Percentiles rank a stretch among this genome's conserved stretches.
Conservation (phyloP, 1,284 basidiomycete species). For the Fomitopsis schrenkii region DNA sequence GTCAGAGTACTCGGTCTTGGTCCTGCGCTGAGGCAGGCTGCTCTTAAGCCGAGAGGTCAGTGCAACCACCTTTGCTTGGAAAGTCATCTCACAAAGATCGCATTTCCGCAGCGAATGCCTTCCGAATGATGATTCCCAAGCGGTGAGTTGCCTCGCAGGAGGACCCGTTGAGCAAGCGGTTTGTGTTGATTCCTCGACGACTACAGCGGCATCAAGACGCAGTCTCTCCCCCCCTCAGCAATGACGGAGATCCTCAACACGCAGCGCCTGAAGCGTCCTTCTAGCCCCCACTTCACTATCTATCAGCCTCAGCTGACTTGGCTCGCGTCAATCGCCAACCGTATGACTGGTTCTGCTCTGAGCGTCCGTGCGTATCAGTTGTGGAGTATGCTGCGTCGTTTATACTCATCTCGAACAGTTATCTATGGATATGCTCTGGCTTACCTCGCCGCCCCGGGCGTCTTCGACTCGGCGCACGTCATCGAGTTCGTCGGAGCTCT, state of each 20-base stretch:
- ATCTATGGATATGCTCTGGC: slow-evolving; percentile 88
- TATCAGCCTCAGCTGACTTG: slow-evolving; percentile 96
- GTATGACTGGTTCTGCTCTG: slow-evolving; percentile 79
- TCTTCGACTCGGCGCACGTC: slow-evolving; percentile 77
- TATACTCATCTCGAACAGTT: slow-evolving; percentile 41
- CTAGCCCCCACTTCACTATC: slow-evolving; percentile 91
- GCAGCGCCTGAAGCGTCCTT: slow-evolving; percentile 83
- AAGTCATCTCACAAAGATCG: slow-evolving; percentile 27
- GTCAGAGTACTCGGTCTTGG: slow-evolving; percentile 49
- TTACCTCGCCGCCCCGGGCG: slow-evolving; percentile 81
- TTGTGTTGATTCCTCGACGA: not conserved
- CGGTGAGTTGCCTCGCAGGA: slow-evolving; percentile 33
- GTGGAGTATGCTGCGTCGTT: not conserved
- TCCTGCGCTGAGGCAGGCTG: slow-evolving; percentile 47
- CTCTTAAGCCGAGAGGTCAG: slow-evolving; percentile 47
- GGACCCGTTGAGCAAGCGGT: not conserved
- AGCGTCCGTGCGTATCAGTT: slow-evolving; percentile 59
- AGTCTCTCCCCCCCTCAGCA: slow-evolving; percentile 58
- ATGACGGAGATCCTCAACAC: slow-evolving; percentile 74
- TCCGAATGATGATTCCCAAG: slow-evolving; percentile 39
- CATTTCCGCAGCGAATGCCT: slow-evolving; percentile 28
- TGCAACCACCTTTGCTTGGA: slow-evolving; percentile 9
- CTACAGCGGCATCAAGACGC: slow-evolving; percentile 48
- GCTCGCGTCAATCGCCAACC: slow-evolving; percentile 82
- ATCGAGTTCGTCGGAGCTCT: slow-evolving; percentile 68